Evolutionary conservation across 257 asterid genomes (phyloP), one percentile per base, ranked within the genome.

Genomic region (Solanum megistacrolobum): DNA sequence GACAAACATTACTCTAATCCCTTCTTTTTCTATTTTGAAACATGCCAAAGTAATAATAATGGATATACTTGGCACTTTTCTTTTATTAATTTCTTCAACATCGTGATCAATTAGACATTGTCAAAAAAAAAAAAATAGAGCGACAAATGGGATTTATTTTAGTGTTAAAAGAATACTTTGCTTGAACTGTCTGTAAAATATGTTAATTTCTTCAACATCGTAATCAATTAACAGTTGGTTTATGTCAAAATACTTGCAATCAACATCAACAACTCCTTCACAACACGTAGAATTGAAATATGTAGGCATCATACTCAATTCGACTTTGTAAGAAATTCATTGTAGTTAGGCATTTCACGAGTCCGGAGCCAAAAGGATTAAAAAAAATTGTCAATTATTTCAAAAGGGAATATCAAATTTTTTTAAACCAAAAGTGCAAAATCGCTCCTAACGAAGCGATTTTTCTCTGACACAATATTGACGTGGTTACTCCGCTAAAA

Each of bases 361-460:
- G 18, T 5, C 0, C 0, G 0, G 3, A 48, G 8, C 0, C 0
- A 48, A 48, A 14, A 48, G 60, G 0, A 0, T 0, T 4, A 16
- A 48, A 48, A 8, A 48, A 5, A 48, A 0, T 48, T 16, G 9
- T 48, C 23, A 5, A 48, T 0, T 0, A 14, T 1, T 14, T 16
- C 0, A 52, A 52, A 52, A 16, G 9, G 60, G 1, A 4, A 16
- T 0, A 52, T 52, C 60, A 52, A 48, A 0, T 4, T 2, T 0
- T 48, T 48, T 16, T 5, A 48, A 5, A 14, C 0, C 7, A 52
- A 52, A 52, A 12, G 52, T 12, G 52, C 2, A 43, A 43, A 43
- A 12, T 43, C 2, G 52, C 6, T 43, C 52, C 16, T 43, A 12
- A 43, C 52, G 6, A 48, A 48, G 21, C 3, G 21, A 48, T 48